Base-by-base conservation (phyloP, 495 filamentous ascomycete species). In the Endocarpon pusillum region DNA sequence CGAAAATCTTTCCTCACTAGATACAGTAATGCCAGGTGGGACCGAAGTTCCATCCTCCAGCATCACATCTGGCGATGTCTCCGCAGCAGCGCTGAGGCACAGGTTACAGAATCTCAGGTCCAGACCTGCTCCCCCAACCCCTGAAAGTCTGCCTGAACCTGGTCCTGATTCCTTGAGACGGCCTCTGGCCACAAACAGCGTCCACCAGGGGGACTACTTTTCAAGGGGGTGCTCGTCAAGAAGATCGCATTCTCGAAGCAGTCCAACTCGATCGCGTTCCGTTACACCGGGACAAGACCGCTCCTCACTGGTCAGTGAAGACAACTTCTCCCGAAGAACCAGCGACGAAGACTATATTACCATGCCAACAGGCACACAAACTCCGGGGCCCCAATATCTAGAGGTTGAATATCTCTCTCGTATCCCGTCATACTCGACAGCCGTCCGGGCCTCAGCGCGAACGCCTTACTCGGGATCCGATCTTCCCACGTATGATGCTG, bases 381-480 rank as follows among this genome's bases (percentile, higher is more conserved):
- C 67, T 4, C 71, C 76, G 12, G 71, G 77, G 35, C 58, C 69
- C 17, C 76, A 82, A 39, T 72, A 62, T 35, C 53, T 62, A 17
- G 71, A 78, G 42, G 56, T 76, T 20, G 67, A 70, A 36, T 61
- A 66, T 24, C 56, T 87, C 14, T 76, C 66, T 42, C 78, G 74
- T 33, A 80, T 89, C 5, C 83, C 83, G 3, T 83, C 76, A 33
- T 92, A 92, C 49, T 60, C 67, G 3, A 86, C 83, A 9, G 83
- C 83, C 1, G 63, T 85, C 12, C 69, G 64, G 29, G 62, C 71
- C 1, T 64, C 67, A 7, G 55, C 71, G 11, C 62, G 64, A 25
- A 54, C 49, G 19, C 61, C 62, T 10, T 58, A 45, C 27, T 66
- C 63, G 26, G n/a, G n/a, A n/a, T 51, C 52, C 2, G 47, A 41